Conservation (phyloP, 352 stramenopile genomes). For the Sclerospora graminicola region DNA sequence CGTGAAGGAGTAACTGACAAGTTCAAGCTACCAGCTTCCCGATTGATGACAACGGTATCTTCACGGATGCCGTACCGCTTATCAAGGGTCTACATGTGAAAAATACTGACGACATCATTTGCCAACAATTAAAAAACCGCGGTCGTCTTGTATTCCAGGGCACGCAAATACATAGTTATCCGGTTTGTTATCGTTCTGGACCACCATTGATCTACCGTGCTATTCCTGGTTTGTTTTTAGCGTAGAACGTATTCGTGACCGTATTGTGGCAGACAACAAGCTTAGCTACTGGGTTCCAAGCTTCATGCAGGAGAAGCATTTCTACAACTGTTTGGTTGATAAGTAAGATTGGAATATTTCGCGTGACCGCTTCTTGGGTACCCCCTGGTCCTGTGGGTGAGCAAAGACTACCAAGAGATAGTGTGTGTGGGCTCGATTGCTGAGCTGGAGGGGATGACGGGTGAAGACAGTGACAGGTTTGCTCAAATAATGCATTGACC, state of each 20-base stretch:
- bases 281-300: conserved; percentile 75
- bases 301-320: conserved; percentile 97
- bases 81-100: conserved; percentile 96
- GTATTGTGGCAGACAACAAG: conserved; percentile 87
- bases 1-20: conserved; percentile 92
- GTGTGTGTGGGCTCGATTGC: conserved; percentile 95
- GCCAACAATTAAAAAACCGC: conserved; percentile 89
- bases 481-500: conserved; percentile 97
- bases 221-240: conserved; percentile 99
- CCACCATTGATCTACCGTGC: conserved; percentile 99
- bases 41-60: conserved; percentile 95
- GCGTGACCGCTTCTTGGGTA: conserved; percentile 98
- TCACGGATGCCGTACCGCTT: conserved; percentile 89
- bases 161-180: conserved; percentile 96
- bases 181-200: conserved; percentile 99
- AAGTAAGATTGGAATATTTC: conserved; percentile 99
- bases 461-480: conserved; percentile 90
- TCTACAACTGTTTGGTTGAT: conserved; percentile 99
- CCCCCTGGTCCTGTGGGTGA: conserved; percentile 98
- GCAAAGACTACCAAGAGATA: conserved; percentile 95
- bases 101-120: conserved; percentile 95
- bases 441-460: conserved; percentile 93
- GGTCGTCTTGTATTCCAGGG: conserved; percentile 95
- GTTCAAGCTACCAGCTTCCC: conserved; percentile 92
- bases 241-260: conserved; percentile 96